Conservation (phyloP, 345 rosid genomes). For the Luvunga scandens region DNA sequence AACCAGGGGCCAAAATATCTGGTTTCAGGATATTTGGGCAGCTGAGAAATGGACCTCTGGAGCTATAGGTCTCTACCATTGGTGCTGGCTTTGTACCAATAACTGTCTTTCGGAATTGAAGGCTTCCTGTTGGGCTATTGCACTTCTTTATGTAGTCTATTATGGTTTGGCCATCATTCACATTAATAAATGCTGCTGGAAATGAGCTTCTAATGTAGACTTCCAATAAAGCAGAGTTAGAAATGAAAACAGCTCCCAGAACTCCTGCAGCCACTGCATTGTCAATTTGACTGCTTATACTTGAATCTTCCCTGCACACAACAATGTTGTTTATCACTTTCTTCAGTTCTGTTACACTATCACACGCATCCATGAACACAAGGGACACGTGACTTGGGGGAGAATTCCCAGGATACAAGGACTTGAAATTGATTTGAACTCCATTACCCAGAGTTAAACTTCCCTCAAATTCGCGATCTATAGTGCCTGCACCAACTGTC, state of each 20-base stretch:
- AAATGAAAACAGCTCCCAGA: constrained; percentile 36
- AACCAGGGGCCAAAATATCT: constrained; percentile 46
- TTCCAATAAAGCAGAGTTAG: constrained; percentile 12
- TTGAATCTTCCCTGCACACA: constrained; percentile 31
- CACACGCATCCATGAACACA: constrained; percentile 35
- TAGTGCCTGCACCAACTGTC: constrained; percentile 38
- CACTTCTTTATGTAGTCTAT: constrained; percentile 26
- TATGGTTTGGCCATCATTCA: constrained; percentile 22
- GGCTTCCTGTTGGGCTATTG: constrained; percentile 24
- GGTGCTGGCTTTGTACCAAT: constrained; percentile 42
- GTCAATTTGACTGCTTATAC: constrained; percentile 24
- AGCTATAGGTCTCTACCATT: constrained; percentile 35
- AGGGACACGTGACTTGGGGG: constrained; percentile 12
- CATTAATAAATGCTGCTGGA: constrained; percentile 33
- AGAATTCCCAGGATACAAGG: constrained; percentile 39
- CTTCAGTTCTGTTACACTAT: constrained; percentile 24
- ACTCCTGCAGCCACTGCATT: constrained; percentile 28
- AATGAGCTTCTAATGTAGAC: constrained; percentile 24
- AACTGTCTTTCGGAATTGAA: constrained; percentile 33
- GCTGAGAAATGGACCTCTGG: constrained; percentile 44
- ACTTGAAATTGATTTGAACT: constrained; percentile 17
- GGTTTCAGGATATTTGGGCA: constrained; percentile 38
- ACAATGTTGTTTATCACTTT: constrained; percentile 22
- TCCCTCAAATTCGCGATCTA: constrained; percentile 36
- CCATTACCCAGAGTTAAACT: constrained; percentile 31